Conservation (phyloP, 306 rosid species). For the Lathyrus sativus region DNA sequence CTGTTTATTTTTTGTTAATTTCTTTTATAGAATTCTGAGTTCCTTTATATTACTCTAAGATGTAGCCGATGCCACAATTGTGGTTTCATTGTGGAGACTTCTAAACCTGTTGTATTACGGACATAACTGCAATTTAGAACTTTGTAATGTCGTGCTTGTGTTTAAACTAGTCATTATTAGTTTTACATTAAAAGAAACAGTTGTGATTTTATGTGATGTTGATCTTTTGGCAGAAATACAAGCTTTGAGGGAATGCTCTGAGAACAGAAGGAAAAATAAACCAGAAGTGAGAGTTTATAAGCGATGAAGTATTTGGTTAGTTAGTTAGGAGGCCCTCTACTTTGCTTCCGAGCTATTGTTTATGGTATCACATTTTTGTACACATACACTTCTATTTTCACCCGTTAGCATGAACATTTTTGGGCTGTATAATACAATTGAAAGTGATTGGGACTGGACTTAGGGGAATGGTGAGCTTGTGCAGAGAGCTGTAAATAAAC, state of each 20-base stretch:
- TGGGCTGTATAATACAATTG: conserved; percentile 20
- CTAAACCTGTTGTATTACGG: background rate
- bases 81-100: background rate
- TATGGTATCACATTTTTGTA: conserved; percentile 4
- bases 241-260: conserved; percentile 78
- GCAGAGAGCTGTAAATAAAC: conserved; percentile 10
- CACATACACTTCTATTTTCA: conserved; percentile 3
- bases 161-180: background rate
- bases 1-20: background rate
- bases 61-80: background rate
- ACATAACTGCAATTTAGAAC: background rate
- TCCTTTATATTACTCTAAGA: too few species aligned
- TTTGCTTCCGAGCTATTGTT: conserved; percentile 15
- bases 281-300: conserved; percentile 35
- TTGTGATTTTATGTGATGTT: background rate
- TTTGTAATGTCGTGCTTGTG: conserved; percentile 4
- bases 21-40: background rate
- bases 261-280: conserved; percentile 51
- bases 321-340: conserved; percentile 13
- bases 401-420: conserved; percentile 7
- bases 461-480: conserved; percentile 7
- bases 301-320: conserved; percentile 1
- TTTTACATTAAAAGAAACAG: background rate
- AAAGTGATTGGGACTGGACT: conserved; percentile 19
- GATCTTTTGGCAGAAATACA: conserved; percentile 55